Base-by-base conservation (phyloP, 2,329 filamentous ascomycete species). In the Fusarium brevicatenulatum region DNA sequence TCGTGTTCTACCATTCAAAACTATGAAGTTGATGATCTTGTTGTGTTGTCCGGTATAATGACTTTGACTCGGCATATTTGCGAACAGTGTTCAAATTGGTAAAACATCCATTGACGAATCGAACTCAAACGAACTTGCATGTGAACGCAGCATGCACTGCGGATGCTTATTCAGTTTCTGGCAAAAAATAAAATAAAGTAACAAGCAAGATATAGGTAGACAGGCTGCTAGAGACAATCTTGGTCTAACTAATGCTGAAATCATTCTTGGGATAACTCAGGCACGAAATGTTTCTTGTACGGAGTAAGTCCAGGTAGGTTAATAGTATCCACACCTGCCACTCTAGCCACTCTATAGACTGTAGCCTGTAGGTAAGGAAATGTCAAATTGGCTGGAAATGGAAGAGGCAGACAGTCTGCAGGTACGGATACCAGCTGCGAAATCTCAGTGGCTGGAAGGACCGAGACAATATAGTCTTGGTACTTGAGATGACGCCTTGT, bases 1-100 rank as follows among this genome's bases (percentile, higher is more conserved):
- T 57, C 21, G 43, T 63, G 71, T 74, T 74, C 72, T 70, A 55
- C 61, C 68, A 53, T 57, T 66, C 58, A 56, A 63, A 55, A 21
- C 23, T 52, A 61, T 30, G 28, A 40, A 25, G 10, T 23, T 21
- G 6, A 19, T 30, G 9, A 37, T 30, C 10, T 18, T 15, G 5
- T n/a, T 44, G 25, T 52, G 25, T 42, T 44, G 7, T 30, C 15
- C 63, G 43, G n/a, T 7, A 32, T 34, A 7, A 36, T 40, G 21
- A 55, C 37, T 62, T 39, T 40, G 25, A 39, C 34, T 40, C 23
- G 19, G 34, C 19, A 28, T 18, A 21, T 54, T n/a, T 39, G 13
- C 34, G 23, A 54, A 28, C 10, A 21, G 25, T 28, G n/a, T 40
- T 18, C 34, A 28, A 54, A 19, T 40, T n/a, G 18, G 19, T 40